Evolutionary conservation across 1,284 basidiomycete genomes (phyloP), one percentile per base, ranked within the genome.

Genomic region (Sanghuangporus baumii): DNA sequence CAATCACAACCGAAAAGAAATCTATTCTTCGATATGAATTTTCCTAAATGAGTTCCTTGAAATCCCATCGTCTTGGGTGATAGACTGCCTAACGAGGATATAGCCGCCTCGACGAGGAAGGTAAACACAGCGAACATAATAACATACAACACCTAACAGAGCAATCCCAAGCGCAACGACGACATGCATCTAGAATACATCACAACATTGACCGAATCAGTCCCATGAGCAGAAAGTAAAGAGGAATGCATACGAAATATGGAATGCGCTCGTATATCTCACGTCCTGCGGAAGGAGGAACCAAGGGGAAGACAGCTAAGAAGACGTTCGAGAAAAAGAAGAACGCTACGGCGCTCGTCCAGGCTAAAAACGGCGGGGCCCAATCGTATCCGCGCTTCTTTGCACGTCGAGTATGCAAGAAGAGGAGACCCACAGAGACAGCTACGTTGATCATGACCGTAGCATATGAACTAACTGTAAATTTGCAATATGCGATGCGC

Each of bases 251-350:
- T 66, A 87, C 86, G 78, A 81, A 89, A 68, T 89, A 89, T 2
- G 87, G 87, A 31, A 89, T 74, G 57, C 74, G 71, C 36, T 79
- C 74, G 66, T 88, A 89, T 0, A 80, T 76, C 59, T 72, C 74
- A 16, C 77, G 75, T 2, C 79, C 83, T 7, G 74, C 69, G 0
- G 74, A 70, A 1, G 87, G 87, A 3, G 87, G 86, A 26, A 88
- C 74, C n/a, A 87, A 73, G 0, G 87, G 87, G 2, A 83, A 79
- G 31, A 78, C 67, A n/a, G 82, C 73, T 34, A 89, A 75, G 69
- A 87, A 88, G 23, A 87, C 41, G 66, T 89, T 89, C 1, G 86
- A 84, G 16, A 84, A 64, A 66, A 86, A 79, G 75, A 88, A 89
- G 50, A 82, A 73, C 11, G 77, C 63, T 4, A 83, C 75, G 26